Evolutionary conservation across 345 rosid species (phyloP).

Genomic region (Eucalyptus fibrosa): DNA sequence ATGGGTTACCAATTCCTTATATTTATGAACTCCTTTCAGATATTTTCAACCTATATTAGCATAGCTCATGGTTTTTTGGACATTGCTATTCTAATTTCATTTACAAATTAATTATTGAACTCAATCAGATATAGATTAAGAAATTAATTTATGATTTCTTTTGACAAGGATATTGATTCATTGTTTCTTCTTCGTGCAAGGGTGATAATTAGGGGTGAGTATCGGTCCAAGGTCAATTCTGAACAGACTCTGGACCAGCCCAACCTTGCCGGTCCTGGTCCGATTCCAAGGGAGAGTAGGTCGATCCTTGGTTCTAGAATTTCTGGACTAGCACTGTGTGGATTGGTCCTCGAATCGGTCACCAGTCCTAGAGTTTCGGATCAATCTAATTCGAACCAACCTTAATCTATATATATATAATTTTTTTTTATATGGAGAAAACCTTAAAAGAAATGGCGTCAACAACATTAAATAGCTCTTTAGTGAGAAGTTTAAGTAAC

Average conservation of each 20-base stretch:
- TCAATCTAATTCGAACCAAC: no score
- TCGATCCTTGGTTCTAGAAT: no score
- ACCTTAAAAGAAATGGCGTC: no score
- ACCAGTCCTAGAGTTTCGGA: no score
- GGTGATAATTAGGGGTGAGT: not conserved
- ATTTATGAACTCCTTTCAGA: no score
- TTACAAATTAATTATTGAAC: not conserved
- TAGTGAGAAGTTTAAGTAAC: no score
- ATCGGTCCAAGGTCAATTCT: no score
- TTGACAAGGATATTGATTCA: not conserved
- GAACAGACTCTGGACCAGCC: accelerated
- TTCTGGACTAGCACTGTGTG: no score
- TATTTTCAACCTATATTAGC: not conserved
- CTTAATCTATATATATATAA: no score
- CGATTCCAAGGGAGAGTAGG: no score
- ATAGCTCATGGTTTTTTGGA: not conserved
- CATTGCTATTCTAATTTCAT: not conserved
- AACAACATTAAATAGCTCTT: no score
- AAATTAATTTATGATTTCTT: not conserved
- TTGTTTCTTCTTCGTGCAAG: not conserved
- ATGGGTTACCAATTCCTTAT: not conserved
- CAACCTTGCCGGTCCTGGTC: accelerated
- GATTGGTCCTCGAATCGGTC: accelerated
- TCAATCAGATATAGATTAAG: not conserved
- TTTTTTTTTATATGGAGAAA: no score